A percentile compares a stretch with the other conserved stretches of the same genome.
Conservation (phyloP, 2,329 filamentous ascomycete species). For the Lasiodiplodia theobromae region DNA sequence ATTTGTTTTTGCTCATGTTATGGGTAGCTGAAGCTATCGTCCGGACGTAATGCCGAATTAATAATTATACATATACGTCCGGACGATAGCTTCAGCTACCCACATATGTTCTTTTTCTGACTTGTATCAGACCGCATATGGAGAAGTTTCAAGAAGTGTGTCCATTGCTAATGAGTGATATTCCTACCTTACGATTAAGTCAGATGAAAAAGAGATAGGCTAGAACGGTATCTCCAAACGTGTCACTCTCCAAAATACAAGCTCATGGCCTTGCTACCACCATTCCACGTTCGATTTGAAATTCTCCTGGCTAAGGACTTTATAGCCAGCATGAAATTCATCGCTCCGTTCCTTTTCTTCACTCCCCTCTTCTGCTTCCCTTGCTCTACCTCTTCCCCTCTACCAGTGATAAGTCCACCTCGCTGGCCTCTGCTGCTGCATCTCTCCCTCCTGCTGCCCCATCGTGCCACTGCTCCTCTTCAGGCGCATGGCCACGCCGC, state of each 20-base stretch:
- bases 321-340: neutral
- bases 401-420: constrained; percentile 43
- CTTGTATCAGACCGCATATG: constrained; percentile 1
- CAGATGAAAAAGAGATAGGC: neutral
- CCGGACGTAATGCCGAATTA: too few species aligned
- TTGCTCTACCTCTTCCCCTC: neutral
- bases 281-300: neutral
- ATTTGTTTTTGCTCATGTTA: too few species aligned
- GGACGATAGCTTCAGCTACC: too few species aligned
- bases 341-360: neutral
- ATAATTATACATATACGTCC: too few species aligned
- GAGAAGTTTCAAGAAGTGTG: neutral
- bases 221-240: neutral
- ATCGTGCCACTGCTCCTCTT: constrained; percentile 39
- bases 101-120: neutral
- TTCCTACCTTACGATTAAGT: neutral
- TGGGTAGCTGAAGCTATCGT: too few species aligned
- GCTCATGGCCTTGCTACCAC: neutral
- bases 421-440: constrained; percentile 38
- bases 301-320: neutral
- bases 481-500: constrained; percentile 40
- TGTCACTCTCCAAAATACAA: constrained; percentile 2
- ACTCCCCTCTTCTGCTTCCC: neutral
- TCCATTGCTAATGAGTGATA: neutral
- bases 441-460: constrained; percentile 28